Evolutionary conservation across 345 rosid genomes (phyloP).

Genomic region (Pseudoturritis turrita): DNA sequence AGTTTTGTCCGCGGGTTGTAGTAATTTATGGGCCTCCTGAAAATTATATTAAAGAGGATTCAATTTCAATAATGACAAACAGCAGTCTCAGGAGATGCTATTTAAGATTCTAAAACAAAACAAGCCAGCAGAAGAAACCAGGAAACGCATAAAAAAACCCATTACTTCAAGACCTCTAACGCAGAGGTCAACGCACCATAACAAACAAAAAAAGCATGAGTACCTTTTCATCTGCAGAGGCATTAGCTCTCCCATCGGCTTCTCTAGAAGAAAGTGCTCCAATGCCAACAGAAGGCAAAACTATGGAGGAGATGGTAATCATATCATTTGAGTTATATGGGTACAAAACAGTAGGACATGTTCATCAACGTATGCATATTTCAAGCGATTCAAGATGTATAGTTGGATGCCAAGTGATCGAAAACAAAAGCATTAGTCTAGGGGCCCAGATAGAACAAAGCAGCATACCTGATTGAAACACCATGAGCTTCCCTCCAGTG

Average conservation of each 20-base stretch:
- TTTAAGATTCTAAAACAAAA: conserved; percentile 1
- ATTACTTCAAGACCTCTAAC: not conserved
- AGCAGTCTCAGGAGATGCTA: conserved; percentile 3
- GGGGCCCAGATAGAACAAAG: not conserved
- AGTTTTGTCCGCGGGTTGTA: conserved; percentile 89
- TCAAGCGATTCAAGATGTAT: not conserved
- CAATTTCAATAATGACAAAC: not conserved
- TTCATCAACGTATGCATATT: not conserved
- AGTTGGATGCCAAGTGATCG: not conserved
- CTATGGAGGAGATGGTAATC: conserved; percentile 35
- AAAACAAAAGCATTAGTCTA: conserved; percentile 4
- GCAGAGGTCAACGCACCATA: not conserved
- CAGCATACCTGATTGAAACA: conserved; percentile 83
- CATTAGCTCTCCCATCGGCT: conserved; percentile 89
- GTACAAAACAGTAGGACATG: not conserved
- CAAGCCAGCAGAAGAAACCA: not conserved
- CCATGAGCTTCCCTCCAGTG: conserved; percentile 91
- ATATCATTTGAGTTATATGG: conserved; percentile 4
- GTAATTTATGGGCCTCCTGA: conserved; percentile 93
- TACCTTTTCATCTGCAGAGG: conserved; percentile 91
- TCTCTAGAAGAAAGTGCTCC: conserved; percentile 97
- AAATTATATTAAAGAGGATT: conserved; percentile 22
- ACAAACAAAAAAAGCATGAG: not conserved
- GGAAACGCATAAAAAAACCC: not conserved
- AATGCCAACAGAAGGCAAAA: conserved; percentile 90